Conservation (phyloP, 2,329 filamentous ascomycete species). For the Ramularia collo-cygni region DNA sequence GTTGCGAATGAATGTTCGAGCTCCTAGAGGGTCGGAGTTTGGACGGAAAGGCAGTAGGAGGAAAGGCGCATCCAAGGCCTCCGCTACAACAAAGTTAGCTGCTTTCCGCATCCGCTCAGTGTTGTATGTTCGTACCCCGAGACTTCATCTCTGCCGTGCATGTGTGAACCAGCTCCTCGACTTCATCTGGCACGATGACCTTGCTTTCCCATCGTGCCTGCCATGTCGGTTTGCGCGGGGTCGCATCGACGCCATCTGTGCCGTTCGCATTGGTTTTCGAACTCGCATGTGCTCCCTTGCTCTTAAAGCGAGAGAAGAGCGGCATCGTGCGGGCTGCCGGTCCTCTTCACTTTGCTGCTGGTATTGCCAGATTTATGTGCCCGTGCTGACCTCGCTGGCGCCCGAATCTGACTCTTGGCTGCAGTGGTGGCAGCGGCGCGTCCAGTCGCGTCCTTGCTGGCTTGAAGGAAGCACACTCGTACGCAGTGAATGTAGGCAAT, state of each 20-base stretch:
- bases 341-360: neutral
- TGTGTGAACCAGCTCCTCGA: conserved; percentile 75
- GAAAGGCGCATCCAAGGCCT: conserved; percentile 85
- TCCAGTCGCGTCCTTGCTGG: too few relatives aligned
- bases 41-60: conserved; percentile 90
- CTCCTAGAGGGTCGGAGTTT: conserved; percentile 82
- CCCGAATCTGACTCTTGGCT: too few relatives aligned
- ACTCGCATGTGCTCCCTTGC: conserved; percentile 59
- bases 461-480: too few relatives aligned
- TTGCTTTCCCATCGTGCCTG: conserved; percentile 77
- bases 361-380: too few relatives aligned
- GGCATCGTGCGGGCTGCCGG: conserved; percentile 37
- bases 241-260: conserved; percentile 28
- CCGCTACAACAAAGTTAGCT: conserved; percentile 18
- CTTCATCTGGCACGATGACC: conserved; percentile 79
- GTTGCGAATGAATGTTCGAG: conserved; percentile 85
- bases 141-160: conserved; percentile 91
- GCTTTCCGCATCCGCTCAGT: neutral
- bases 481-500: too few relatives aligned
- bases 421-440: too few relatives aligned
- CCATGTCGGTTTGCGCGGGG: conserved; percentile 65
- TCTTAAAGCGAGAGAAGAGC: conserved; percentile 62
- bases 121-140: conserved; percentile 60
- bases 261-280: conserved; percentile 50
- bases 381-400: too few relatives aligned